Evolutionary conservation across 148 eudicot species (phyloP), one percentile per base, ranked within the genome.

Genomic region (Spergularia marina): DNA sequence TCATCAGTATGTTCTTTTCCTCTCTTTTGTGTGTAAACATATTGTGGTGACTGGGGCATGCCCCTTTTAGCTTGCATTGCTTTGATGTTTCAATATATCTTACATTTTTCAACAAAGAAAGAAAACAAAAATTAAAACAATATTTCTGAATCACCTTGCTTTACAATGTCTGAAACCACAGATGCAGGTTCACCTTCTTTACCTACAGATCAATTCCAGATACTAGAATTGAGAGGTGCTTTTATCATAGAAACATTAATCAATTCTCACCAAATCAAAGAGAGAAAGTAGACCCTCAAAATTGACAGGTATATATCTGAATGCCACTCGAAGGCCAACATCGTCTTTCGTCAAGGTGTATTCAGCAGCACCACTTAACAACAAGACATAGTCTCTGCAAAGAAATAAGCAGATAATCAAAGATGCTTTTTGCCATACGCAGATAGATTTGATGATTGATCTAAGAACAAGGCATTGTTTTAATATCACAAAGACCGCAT

Each of bases 181-280:
- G 91, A 84, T 16, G 82, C 81, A 77, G 92, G 77, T 68, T 90
- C 85, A 65, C 99, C 99, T 89, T 95, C 97, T 84, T 87, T 93
- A 66, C 99, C 99, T 95, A 90, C 61, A 84, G 75, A 80, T 72
- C 77, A 76, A 56, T 60, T 60, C 58, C 70, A 79, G 53, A 65
- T 49, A 64, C 44, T 39, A 74, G 52, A 44, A 69, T 56, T 49
- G 61, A 36, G 59, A 23, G 61, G 61, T 36, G 74, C 25, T 59
- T 65, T 12, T 58, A 69, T 41, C 51, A 52, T 51, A 10, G 17
- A 68, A 68, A 44, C 44, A 56, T 51, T 44, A 74, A 44, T 56
- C 54, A 62, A 54, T 20, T 76, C 75, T 66, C 49, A 65, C 66
- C 13, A 76, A 47, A 36, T 11, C 13, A 18, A 47, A 34, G 69